A percentile compares a stretch with the other conserved stretches of the same genome.
phyloP scores from a whole-genome alignment of 768 basidiomycete species.

The Serendipita sp. region DNA sequence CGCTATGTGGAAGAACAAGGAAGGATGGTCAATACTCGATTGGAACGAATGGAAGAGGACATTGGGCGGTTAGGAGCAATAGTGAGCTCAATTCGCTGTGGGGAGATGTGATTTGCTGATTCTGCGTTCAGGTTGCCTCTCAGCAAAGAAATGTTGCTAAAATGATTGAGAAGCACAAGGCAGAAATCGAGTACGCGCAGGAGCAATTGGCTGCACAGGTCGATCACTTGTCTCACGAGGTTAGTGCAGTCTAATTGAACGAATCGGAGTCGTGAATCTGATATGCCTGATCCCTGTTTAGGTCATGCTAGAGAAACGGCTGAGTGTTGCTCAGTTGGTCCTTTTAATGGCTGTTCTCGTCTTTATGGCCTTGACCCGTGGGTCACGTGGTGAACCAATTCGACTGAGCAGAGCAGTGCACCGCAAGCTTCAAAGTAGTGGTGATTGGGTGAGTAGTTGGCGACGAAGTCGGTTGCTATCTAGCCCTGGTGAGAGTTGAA shows the following conservation, averaged over 20 bases:
- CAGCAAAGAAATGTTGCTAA: constrained; percentile 54
- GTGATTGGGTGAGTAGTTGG: not conserved
- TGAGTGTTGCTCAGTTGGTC: constrained; percentile 77
- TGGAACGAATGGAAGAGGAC: constrained; percentile 62
- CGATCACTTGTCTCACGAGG: constrained; percentile 68
- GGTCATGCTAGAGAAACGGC: constrained; percentile 77
- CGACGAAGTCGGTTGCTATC: not conserved
- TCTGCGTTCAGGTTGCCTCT: not conserved
- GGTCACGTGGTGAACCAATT: constrained; percentile 25
- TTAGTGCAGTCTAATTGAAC: no score
- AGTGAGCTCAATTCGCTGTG: constrained; percentile 30
- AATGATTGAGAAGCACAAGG: constrained; percentile 48
- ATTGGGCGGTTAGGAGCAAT: constrained; percentile 62
- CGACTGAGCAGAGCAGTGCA: not conserved
- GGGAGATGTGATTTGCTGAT: not conserved
- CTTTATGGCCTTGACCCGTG: constrained; percentile 76
- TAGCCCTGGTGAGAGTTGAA: not conserved
- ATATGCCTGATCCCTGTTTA: no score
- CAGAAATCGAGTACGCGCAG: constrained; percentile 55
- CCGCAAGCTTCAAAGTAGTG: not conserved
- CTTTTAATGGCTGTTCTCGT: constrained; percentile 68
- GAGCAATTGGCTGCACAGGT: constrained; percentile 51
- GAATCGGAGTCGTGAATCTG: no score
- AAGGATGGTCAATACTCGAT: constrained; percentile 51
- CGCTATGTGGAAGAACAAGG: constrained; percentile 86